Evolutionary conservation across 192 early-diverging fungal species (phyloP), one percentile per base, ranked within the genome.

Genomic region (Coemansia sp.): DNA sequence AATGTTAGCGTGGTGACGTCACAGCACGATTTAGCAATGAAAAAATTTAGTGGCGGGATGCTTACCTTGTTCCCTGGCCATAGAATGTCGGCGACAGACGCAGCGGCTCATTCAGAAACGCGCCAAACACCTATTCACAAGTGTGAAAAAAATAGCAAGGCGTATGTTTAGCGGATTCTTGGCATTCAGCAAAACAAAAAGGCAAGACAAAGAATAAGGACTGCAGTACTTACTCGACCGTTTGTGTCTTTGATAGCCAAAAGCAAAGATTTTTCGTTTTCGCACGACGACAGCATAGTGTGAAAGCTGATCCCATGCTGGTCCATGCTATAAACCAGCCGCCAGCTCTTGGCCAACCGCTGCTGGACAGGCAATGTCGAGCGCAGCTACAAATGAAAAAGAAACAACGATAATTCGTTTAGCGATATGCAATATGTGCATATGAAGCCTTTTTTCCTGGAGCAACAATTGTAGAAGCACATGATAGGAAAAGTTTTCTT

Each of bases 241-340:
- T 80, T 70, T 18, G 62, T 77, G 54, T 91, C 88, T 29, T 88
- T 90, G 51, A 93, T 82, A 6, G 83, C 83, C 56, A 93, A 57
- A 8, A 93, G 46, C 54, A 83, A 76, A 3, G 90, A 87, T 6
- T 88, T 88, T 65, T 91, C 85, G 44, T 67, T 67, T 45, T 82
- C 81, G 40, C 85, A 84, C 4, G 75, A 72, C 38, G 79, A 65
- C 64, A 89, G 92, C 62, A 98, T 80, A 2, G 94, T 95, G 48
- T 87, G 78, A 48, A 98, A 77, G 62, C 87, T 90, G 52, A 92
- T 91, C 4, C 97, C 97, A 67, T 98, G 93, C 65, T 95, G 91
- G 54, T 97, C 94, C 45, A 95, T 81, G 45, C 89, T 91, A 71
- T 98, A 98, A 3, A 95, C 65, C 25, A 98, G 81, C 11, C 72